Conservation (phyloP, 202 grass and related monocot species). For the Bolboschoenoplectus hybrid region DNA sequence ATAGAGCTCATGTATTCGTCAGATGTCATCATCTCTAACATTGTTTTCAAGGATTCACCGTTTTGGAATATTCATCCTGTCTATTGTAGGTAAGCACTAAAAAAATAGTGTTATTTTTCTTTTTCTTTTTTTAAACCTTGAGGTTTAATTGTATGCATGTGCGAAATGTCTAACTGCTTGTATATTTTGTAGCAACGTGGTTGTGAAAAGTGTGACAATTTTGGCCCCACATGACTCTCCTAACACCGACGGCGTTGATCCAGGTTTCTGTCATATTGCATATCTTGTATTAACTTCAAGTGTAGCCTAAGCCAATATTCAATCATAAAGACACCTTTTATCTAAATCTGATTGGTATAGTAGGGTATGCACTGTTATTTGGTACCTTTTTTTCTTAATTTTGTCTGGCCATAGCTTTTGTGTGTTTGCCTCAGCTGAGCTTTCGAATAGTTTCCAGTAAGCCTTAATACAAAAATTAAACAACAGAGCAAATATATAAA, state of each 20-base stretch:
- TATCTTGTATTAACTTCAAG: neutral
- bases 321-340: neutral
- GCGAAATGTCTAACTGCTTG: constrained; percentile 38
- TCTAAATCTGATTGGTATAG: constrained; percentile 14
- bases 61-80: constrained; percentile 99
- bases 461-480: neutral
- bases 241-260: constrained; percentile 92
- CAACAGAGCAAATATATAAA: constrained; percentile 3
- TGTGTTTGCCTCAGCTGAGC: neutral
- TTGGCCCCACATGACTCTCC: constrained; percentile 87
- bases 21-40: constrained; percentile 65
- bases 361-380: neutral
- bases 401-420: neutral
- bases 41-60: constrained; percentile 73
- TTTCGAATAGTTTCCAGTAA: constrained; percentile 9
- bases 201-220: constrained; percentile 75
- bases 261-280: constrained; percentile 51
- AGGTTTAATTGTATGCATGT: constrained; percentile 35
- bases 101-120: neutral
- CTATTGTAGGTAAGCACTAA: constrained; percentile 69
- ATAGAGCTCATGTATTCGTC: constrained; percentile 75
- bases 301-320: neutral
- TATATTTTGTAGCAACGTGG: constrained; percentile 75
- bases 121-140: neutral
- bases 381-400: neutral